phyloP scores from a whole-genome alignment of 2,329 filamentous ascomycete species.

The Alternaria atra region DNA sequence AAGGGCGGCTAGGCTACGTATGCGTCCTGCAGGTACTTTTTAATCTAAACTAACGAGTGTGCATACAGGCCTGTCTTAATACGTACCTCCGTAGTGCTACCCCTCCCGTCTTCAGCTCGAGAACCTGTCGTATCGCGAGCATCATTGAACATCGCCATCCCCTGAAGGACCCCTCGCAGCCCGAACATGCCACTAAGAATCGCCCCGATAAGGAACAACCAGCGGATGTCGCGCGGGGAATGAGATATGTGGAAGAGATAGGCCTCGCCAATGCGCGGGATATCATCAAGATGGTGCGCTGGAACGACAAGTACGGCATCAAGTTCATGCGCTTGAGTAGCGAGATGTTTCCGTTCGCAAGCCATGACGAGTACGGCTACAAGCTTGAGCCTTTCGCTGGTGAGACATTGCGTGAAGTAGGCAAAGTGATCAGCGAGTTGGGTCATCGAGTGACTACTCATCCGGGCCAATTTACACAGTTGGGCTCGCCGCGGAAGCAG shows the following conservation, averaged over 20 bases:
- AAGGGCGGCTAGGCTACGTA: slow-evolving; percentile 87
- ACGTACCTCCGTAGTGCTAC: slow-evolving; percentile 86
- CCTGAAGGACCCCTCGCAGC: slow-evolving; percentile 75
- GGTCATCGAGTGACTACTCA: slow-evolving; percentile 90
- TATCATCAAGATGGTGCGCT: slow-evolving; percentile 83
- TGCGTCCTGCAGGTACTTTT: slow-evolving; percentile 47
- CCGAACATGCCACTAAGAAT: slow-evolving; percentile 85
- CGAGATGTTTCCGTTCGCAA: slow-evolving; percentile 97
- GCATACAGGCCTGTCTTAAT: slow-evolving; percentile 79
- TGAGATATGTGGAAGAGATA: slow-evolving; percentile 76
- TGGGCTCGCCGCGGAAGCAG: slow-evolving; percentile 80
- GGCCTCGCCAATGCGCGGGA: slow-evolving; percentile 85
- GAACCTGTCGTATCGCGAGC: slow-evolving; percentile 89
- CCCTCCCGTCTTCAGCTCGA: slow-evolving; percentile 86
- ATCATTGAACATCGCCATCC: slow-evolving; percentile 91
- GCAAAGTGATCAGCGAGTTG: slow-evolving; percentile 77
- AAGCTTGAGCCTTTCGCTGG: slow-evolving; percentile 83
- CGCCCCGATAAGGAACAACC: slow-evolving; percentile 78
- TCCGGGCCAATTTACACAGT: slow-evolving; percentile 88
- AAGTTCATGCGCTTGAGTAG: slow-evolving; percentile 91
- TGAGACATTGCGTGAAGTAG: slow-evolving; percentile 77
- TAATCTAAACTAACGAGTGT: slow-evolving; percentile 26
- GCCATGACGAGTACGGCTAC: slow-evolving; percentile 87
- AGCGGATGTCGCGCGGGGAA: slow-evolving; percentile 71
- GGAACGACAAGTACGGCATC: slow-evolving; percentile 93